Evolutionary conservation across 2,329 filamentous ascomycete species (phyloP).

Genomic region (Tothia fuscella): DNA sequence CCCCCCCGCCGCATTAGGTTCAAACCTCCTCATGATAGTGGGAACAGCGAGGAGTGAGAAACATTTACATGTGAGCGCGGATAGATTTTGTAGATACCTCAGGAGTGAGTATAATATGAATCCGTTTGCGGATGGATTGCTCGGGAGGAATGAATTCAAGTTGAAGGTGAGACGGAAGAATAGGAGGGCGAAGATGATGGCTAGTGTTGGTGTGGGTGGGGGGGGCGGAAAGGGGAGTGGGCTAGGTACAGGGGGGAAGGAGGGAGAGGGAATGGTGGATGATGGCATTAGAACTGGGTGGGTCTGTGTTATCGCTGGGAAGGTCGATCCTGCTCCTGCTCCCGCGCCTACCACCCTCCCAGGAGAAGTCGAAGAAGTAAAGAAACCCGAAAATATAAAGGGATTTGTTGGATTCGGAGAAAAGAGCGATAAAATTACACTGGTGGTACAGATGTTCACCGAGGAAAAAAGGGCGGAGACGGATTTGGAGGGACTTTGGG

Average conservation of each 20-base stretch:
- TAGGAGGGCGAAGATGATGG: constrained; percentile 69
- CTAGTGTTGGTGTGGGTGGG: constrained; percentile 46
- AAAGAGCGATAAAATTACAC: constrained; percentile 41
- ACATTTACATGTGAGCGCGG: constrained; percentile 82
- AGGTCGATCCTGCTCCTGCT: constrained; percentile 43
- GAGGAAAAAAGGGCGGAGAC: constrained; percentile 57
- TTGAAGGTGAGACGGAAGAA: constrained; percentile 71
- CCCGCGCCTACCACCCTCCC: no score
- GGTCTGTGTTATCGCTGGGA: constrained; percentile 86
- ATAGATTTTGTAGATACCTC: constrained; percentile 80
- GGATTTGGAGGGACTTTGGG: constrained; percentile 55
- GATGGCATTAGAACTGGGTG: constrained; percentile 88
- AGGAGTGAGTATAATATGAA: constrained; percentile 58
- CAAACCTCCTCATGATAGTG: constrained; percentile 84
- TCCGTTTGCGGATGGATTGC: constrained; percentile 73
- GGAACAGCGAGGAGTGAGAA: constrained; percentile 85
- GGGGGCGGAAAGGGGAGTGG: constrained; percentile 62
- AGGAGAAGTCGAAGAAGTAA: constrained; percentile 15
- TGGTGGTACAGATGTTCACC: constrained; percentile 62
- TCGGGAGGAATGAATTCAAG: constrained; percentile 85
- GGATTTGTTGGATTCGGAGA: constrained; percentile 68
- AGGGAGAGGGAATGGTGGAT: constrained; percentile 45
- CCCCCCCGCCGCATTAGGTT: constrained; percentile 74
- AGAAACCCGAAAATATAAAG: constrained; percentile 20
- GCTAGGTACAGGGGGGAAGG: constrained; percentile 82